Conservation (phyloP, 2,329 filamentous ascomycete species). For the Pyricularia sp. region DNA sequence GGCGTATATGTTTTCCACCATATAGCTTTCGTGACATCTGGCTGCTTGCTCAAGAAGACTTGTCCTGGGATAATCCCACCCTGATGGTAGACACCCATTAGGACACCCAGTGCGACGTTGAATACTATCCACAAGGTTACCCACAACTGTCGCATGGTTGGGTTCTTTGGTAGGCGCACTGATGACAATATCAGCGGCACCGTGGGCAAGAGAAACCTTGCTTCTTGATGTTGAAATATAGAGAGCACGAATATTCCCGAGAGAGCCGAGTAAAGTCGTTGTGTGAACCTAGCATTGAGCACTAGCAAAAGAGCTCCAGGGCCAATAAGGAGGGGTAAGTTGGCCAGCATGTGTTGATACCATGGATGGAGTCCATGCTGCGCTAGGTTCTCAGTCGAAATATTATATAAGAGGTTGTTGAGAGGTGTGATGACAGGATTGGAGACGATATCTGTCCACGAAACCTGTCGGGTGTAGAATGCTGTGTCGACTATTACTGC, state of each 20-base stretch:
- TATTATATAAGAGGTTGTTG: conserved; percentile 72
- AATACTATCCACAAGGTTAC: conserved; percentile 57
- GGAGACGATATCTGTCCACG: conserved; percentile 53
- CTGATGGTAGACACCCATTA: conserved; percentile 80
- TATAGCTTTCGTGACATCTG: conserved; percentile 58
- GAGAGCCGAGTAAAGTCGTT: conserved; percentile 63
- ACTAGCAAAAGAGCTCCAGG: conserved; percentile 57
- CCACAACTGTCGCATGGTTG: conserved; percentile 43
- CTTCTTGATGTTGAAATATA: conserved; percentile 70
- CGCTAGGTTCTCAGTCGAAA: conserved; percentile 58
- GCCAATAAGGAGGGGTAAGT: conserved; percentile 63
- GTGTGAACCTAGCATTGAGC: conserved; percentile 43
- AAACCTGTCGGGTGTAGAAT: conserved; percentile 63
- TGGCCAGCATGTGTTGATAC: conserved; percentile 67
- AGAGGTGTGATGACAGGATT: conserved; percentile 65
- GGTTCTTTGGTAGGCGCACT: conserved; percentile 52
- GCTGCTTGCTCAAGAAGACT: conserved; percentile 61
- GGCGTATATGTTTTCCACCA: conserved; percentile 88
- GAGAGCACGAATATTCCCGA: conserved; percentile 64
- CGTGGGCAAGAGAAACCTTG: conserved; percentile 66
- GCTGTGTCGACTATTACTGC: conserved; percentile 77
- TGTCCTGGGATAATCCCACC: conserved; percentile 69
- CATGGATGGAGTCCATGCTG: conserved; percentile 69
- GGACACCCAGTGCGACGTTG: conserved; percentile 55
- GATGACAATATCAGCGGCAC: conserved; percentile 71